Conservation (phyloP, 2,329 filamentous ascomycete genomes). For the Triangularia verruculosa region DNA sequence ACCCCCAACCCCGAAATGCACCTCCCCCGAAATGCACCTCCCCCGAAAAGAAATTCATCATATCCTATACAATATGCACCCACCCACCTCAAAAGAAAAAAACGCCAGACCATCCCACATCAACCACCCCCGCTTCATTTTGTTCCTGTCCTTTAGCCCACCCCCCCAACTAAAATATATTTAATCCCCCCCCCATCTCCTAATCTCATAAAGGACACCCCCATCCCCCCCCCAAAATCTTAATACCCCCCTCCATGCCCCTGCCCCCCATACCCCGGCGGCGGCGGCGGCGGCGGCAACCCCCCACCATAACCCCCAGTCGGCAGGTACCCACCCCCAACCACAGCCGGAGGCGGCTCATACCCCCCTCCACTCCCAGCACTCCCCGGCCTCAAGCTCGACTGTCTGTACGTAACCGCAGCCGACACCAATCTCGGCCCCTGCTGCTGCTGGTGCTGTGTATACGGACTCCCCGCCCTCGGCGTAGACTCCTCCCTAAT, state of each 20-base stretch:
- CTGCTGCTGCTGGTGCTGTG: too few relatives aligned
- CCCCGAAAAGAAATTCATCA: not conserved
- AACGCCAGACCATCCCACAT: not conserved
- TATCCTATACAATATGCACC: not conserved
- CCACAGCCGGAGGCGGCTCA: slow-evolving; percentile 38
- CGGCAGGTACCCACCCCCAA: slow-evolving; percentile 13
- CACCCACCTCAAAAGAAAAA: not conserved
- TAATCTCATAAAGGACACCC: too few relatives aligned
- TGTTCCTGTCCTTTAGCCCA: not conserved
- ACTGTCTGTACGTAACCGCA: slow-evolving; percentile 44
- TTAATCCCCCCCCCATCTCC: not conserved
- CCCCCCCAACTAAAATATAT: not conserved
- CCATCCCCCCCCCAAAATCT: not conserved
- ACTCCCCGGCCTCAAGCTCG: slow-evolving; percentile 49
- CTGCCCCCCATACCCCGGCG: not conserved
- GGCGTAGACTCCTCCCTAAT: slow-evolving; percentile 19
- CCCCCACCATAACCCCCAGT: slow-evolving; percentile 13
- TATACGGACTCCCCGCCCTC: not conserved
- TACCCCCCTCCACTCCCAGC: slow-evolving; percentile 36
- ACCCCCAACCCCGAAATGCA: not conserved
- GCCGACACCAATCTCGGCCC: slow-evolving; percentile 11
- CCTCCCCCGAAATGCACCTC: too few relatives aligned
- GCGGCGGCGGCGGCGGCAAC: slow-evolving; percentile 5
- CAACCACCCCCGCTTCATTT: too few relatives aligned
- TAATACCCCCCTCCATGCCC: not conserved